These are phyloP conservation scores for Hemerocallis citrina DNA, from an alignment of 106 monocot genomes.

Conservation along the genomic window DNA sequence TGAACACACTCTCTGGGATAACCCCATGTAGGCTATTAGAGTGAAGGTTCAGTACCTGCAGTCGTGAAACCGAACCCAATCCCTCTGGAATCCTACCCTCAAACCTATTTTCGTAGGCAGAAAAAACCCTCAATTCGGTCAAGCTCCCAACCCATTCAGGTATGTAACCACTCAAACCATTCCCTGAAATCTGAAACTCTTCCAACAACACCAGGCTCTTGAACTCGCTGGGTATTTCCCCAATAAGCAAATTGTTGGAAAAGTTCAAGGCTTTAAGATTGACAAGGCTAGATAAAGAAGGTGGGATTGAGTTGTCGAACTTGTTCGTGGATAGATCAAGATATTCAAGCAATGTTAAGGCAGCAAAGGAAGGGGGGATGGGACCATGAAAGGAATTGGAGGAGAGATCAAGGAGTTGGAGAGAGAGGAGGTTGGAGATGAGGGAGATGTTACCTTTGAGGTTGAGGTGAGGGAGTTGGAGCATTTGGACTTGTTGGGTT, in stretches of 20 bases:
- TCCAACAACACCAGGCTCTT: slow-evolving; percentile 30
- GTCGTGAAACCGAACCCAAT: slow-evolving; percentile 42
- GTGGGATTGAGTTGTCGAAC: slow-evolving; percentile 38
- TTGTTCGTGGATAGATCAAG: slow-evolving; percentile 72
- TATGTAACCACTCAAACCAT: slow-evolving; percentile 44
- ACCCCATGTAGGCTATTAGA: slow-evolving; percentile 68
- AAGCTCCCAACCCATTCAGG: slow-evolving; percentile 48
- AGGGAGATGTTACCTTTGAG: slow-evolving; percentile 63
- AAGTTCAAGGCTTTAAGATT: slow-evolving; percentile 51
- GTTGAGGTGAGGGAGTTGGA: slow-evolving; percentile 35
- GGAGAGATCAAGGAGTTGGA: slow-evolving; percentile 53
- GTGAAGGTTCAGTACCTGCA: slow-evolving; percentile 70
- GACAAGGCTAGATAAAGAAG: slow-evolving; percentile 28
- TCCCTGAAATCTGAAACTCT: slow-evolving; percentile 77
- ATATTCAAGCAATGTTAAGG: slow-evolving; percentile 28
- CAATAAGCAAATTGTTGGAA: slow-evolving; percentile 55
- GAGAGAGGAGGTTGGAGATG: slow-evolving; percentile 32
- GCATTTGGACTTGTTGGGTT: slow-evolving; percentile 19
- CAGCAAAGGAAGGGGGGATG: slow-evolving; percentile 36
- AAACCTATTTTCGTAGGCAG: slow-evolving; percentile 65
- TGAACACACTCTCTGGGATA: slow-evolving; percentile 69
- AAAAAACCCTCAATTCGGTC: slow-evolving; percentile 42
- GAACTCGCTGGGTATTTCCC: slow-evolving; percentile 44
- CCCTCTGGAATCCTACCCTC: slow-evolving; percentile 49
- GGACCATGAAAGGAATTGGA: slow-evolving; percentile 46